Conservation (phyloP, 2,329 filamentous ascomycete species). For the Bipolaris oryzae region DNA sequence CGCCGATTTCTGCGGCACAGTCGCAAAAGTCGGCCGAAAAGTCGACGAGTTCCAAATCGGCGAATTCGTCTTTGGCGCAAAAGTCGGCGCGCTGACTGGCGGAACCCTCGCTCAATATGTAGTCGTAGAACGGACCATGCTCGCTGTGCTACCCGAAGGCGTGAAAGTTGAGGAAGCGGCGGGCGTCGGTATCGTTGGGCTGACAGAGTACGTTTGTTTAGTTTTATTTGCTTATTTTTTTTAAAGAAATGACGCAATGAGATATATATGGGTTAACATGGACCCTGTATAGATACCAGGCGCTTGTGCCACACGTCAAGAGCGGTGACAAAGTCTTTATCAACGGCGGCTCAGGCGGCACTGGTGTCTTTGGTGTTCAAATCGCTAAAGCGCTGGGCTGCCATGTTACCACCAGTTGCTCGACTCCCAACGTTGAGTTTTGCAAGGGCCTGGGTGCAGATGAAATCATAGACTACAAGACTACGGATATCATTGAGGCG, state of each 20-base stretch:
- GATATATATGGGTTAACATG: not conserved
- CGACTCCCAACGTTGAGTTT: slow-evolving; percentile 61
- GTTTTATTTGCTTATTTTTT: not conserved
- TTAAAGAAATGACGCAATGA: not conserved
- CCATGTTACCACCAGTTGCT: slow-evolving; percentile 65
- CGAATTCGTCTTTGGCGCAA: slow-evolving; percentile 50
- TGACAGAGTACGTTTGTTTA: slow-evolving; percentile 41
- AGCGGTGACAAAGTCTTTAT: slow-evolving; percentile 63
- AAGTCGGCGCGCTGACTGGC: slow-evolving; percentile 35
- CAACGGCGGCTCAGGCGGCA: slow-evolving; percentile 69
- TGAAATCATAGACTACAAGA: slow-evolving; percentile 66
- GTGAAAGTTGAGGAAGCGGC: slow-evolving; percentile 45
- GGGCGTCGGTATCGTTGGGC: slow-evolving; percentile 44
- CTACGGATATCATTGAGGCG: slow-evolving; percentile 53
- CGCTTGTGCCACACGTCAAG: slow-evolving; percentile 46
- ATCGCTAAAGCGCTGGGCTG: slow-evolving; percentile 67
- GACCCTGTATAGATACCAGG: slow-evolving; percentile 31
- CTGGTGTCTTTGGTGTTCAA: slow-evolving; percentile 66
- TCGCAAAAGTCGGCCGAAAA: slow-evolving; percentile 48
- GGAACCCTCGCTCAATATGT: slow-evolving; percentile 50
- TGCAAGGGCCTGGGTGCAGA: slow-evolving; percentile 67
- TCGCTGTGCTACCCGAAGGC: slow-evolving; percentile 34
- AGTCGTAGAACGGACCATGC: slow-evolving; percentile 28
- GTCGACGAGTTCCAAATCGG: slow-evolving; percentile 42
- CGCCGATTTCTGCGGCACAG: slow-evolving; percentile 60